Base-by-base conservation (phyloP, 257 asterid genomes). In the Fraxinus pennsylvanica region DNA sequence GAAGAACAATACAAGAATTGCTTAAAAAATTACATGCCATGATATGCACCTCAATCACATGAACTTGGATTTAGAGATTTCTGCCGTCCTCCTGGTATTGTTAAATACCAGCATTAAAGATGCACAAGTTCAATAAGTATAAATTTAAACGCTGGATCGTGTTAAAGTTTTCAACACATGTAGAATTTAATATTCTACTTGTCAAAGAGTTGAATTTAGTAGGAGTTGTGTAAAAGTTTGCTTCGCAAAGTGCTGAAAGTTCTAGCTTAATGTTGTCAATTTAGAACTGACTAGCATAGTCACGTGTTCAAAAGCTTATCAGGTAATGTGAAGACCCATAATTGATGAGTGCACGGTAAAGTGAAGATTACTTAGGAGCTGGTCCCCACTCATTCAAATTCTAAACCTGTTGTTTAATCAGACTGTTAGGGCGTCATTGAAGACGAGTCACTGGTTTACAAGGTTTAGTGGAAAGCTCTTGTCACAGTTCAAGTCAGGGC, bases 241-340 rank as follows among this genome's bases (percentile, higher is more conserved):
- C 45, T 21, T 25, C 14, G 1, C 17, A 43, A 43, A 10, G 52
- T 21, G 38, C 69, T 14, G 25, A 66, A 19, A 33, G 36, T 12
- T 72, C 65, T 66, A 81, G 78, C 68, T 73, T 77, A 52, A 65
- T 75, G 73, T 13, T 30, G n/a, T 52, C 30, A 79, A 25, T 36
- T 47, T 45, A 17, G n/a, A 66, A 21, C 22, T 67, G 17, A 74
- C 77, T 74, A 61, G 71, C 39, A 63, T 39, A 39, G 45, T 41
- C 13, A 57, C 9, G 14, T 38, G 54, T 67, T 36, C 69, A 54
- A 72, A 72, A 50, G 75, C 78, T 81, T 35, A 12, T 67, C 22
- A 73, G 79, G 32, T 59, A 61, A 57, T 52, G n/a, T 4, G 30
- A 74, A 68, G 30, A 57, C 33, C 72, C 63, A 61, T 38, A 21